Conservation (phyloP, 2,329 filamentous ascomycete genomes). For the Setomelanomma holmii region DNA sequence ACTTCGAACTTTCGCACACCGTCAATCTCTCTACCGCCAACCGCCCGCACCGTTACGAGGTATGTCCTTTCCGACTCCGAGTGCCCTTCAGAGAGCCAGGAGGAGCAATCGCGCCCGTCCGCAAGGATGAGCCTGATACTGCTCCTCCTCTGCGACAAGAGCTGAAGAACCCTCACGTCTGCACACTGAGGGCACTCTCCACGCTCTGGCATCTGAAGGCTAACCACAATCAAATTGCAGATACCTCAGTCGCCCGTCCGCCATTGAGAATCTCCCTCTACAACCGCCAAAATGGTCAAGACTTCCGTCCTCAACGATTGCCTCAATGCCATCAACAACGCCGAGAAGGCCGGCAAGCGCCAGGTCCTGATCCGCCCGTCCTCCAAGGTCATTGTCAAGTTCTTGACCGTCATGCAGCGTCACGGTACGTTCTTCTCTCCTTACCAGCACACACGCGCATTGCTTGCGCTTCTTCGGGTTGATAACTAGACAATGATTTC, state of each 20-base stretch:
- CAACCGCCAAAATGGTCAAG: constrained; percentile 90
- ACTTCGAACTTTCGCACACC: constrained; percentile 35
- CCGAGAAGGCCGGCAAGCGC: constrained; percentile 99
- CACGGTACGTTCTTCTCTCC: constrained; percentile 77
- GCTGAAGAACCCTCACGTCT: constrained; percentile 71
- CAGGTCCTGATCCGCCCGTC: constrained; percentile 97
- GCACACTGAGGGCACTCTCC: constrained; percentile 69
- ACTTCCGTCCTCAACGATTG: constrained; percentile 99
- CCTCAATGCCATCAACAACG: constrained; percentile 99
- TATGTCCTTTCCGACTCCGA: constrained; percentile 45
- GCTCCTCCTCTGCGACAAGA: constrained; percentile 60
- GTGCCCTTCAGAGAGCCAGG: constrained; percentile 61
- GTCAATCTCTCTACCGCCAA: constrained; percentile 27
- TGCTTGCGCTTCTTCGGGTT: constrained; percentile 73
- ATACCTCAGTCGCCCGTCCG: constrained; percentile 65
- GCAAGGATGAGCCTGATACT: constrained; percentile 51
- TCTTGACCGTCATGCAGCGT: constrained; percentile 98
- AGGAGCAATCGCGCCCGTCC: constrained; percentile 51
- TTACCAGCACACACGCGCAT: constrained; percentile 24
- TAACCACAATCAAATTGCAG: constrained; percentile 59
- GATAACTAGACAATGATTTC: constrained; percentile 99
- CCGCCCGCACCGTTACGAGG: constrained; percentile 43
- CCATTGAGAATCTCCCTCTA: constrained; percentile 83
- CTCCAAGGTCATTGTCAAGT: constrained; percentile 99
- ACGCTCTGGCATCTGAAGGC: constrained; percentile 70